Conservation (phyloP, 2,329 filamentous ascomycete genomes). For the Venturiaceae sp. region DNA sequence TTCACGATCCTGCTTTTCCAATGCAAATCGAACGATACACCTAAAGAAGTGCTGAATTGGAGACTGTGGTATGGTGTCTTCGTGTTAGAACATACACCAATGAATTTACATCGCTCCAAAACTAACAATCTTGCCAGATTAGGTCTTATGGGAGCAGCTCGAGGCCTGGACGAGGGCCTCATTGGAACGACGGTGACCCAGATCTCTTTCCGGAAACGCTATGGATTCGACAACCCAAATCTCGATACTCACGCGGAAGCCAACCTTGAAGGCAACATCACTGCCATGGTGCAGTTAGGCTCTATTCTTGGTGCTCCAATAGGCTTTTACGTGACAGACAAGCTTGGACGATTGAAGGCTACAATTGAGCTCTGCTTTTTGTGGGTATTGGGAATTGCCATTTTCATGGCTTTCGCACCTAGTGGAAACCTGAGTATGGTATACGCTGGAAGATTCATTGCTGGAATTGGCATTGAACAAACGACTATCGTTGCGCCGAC, state of each 20-base stretch:
- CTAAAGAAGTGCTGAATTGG: conserved; percentile 66
- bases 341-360: conserved; percentile 32
- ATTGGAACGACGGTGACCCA: conserved; percentile 54
- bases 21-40: conserved; percentile 50
- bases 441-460: conserved; percentile 58
- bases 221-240: conserved; percentile 22
- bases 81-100: conserved; percentile 10
- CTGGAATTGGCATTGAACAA: conserved; percentile 56
- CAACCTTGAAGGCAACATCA: conserved; percentile 51
- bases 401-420: conserved; percentile 26
- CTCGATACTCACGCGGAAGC: conserved; percentile 21
- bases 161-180: conserved; percentile 72
- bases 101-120: no score
- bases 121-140: conserved; percentile 31
- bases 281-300: conserved; percentile 73
- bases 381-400: conserved; percentile 30
- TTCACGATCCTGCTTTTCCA: conserved; percentile 14
- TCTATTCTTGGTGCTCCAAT: conserved; percentile 62
- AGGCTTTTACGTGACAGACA: conserved; percentile 40
- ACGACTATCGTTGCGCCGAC: conserved; percentile 47
- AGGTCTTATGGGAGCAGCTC: conserved; percentile 64
- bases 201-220: conserved; percentile 23
- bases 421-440: conserved; percentile 36
- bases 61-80: conserved; percentile 67
- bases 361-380: conserved; percentile 30